phyloP scores from a whole-genome alignment of 2,329 filamentous ascomycete species.

The Botrytis porri region DNA sequence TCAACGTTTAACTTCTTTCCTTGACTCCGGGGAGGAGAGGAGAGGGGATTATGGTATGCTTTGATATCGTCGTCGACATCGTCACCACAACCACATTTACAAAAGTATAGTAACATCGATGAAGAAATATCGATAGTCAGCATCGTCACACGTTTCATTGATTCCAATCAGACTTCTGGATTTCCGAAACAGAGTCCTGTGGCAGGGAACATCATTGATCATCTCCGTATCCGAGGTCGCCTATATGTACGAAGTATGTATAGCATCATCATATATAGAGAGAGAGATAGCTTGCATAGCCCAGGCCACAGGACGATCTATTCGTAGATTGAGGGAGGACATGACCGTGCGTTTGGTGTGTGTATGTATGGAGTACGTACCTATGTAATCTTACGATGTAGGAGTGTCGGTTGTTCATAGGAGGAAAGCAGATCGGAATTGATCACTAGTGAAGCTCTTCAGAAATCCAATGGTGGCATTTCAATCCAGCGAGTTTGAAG shows the following conservation, averaged over 20 bases:
- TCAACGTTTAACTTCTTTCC: neutral
- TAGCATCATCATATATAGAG: neutral
- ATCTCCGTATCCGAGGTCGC: constrained; percentile 4
- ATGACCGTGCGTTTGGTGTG: neutral
- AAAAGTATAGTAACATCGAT: neutral
- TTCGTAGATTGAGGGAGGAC: neutral
- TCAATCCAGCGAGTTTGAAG: no score
- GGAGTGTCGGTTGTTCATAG: neutral
- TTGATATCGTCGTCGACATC: neutral
- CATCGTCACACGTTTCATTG: neutral
- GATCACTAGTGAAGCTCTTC: no score
- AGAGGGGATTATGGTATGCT: neutral
- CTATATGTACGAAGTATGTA: neutral
- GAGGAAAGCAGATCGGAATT: no score
- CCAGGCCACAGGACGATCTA: neutral
- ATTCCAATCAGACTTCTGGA: neutral
- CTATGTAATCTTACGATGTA: no score
- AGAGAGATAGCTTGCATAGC: neutral
- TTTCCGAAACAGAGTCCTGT: neutral
- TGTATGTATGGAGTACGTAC: neutral
- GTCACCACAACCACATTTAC: neutral
- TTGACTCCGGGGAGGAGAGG: neutral
- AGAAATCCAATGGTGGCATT: no score
- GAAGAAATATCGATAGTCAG: neutral
- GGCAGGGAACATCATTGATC: neutral